Conservation (phyloP, 805 yeast species). For the Groenewaldozyma salmanticensis region DNA sequence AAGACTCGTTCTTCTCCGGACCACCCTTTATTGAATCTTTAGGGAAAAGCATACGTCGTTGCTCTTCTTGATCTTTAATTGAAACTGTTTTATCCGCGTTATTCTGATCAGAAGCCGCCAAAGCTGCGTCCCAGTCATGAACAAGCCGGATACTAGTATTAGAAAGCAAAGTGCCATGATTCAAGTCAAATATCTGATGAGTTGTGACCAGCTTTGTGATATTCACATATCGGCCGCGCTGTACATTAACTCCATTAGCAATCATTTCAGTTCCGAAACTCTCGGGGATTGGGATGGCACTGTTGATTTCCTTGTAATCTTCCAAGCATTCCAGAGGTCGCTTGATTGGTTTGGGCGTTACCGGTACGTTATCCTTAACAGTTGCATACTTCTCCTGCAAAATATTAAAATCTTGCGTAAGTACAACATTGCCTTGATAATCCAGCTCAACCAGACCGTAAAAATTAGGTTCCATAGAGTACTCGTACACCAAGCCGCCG, state of each 20-base stretch:
- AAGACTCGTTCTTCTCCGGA: not conserved
- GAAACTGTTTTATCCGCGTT: not conserved
- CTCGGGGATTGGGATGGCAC: slow-evolving; percentile 22
- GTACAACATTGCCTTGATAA: slow-evolving; percentile 32
- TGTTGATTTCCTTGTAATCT: slow-evolving; percentile 19
- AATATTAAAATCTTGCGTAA: slow-evolving; percentile 42
- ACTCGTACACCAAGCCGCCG: slow-evolving; percentile 82
- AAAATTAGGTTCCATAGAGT: slow-evolving; percentile 65
- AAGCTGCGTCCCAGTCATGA: not conserved
- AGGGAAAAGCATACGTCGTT: not conserved
- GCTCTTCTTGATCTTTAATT: not conserved
- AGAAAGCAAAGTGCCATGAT: slow-evolving; percentile 14
- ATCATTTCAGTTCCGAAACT: slow-evolving; percentile 26
- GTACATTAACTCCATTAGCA: slow-evolving; percentile 22
- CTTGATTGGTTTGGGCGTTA: slow-evolving; percentile 2
- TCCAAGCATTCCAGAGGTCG: slow-evolving; percentile 13
- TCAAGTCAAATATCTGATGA: slow-evolving; percentile 16
- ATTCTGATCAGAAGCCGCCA: not conserved
- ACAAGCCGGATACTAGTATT: slow-evolving; percentile 9
- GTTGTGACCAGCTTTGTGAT: slow-evolving; percentile 14
- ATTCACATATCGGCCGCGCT: slow-evolving; percentile 20
- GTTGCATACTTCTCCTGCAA: slow-evolving; percentile 25
- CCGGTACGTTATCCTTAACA: slow-evolving; percentile 1
- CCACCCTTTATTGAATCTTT: not conserved
- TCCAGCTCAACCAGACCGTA: slow-evolving; percentile 63